Percentiles rank a stretch among this genome's conserved stretches.
Evolutionary conservation across 1,139 yeast genomes (phyloP).

Genomic region (Suhomyces guaymorum): DNA sequence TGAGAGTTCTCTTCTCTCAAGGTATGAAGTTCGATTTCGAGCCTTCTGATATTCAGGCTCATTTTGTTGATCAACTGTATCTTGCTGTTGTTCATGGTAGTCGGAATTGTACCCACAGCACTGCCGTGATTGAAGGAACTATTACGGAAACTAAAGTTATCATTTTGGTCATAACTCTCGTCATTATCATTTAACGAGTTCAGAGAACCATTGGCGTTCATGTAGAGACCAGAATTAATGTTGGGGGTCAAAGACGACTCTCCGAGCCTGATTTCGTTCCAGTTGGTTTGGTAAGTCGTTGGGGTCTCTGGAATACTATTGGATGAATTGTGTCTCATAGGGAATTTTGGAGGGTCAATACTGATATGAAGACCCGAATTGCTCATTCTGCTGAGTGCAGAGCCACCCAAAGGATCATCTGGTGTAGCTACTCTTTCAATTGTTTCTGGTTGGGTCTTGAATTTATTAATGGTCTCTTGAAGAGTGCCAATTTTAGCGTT

Average conservation of each 20-base stretch:
- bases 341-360: constrained; percentile 16
- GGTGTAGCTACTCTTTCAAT: too few relatives aligned
- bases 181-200: constrained; percentile 10
- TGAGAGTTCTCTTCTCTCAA: constrained; percentile 62
- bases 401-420: constrained; percentile 1
- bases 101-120: constrained; percentile 18
- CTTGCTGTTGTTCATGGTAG: constrained; percentile 21
- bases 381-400: constrained; percentile 4
- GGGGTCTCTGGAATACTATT: constrained; percentile 11
- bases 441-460: constrained; percentile 3
- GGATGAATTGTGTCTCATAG: constrained; percentile 8
- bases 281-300: constrained; percentile 5
- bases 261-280: constrained; percentile 31
- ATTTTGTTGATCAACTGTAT: constrained; percentile 71
- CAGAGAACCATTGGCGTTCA: constrained; percentile 15
- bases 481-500: constrained; percentile 29
- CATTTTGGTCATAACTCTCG: constrained; percentile 8
- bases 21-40: constrained; percentile 75
- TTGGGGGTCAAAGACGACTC: constrained; percentile 28
- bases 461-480: constrained; percentile 19
- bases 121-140: constrained; percentile 12
- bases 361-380: constrained; percentile 19
- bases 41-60: constrained; percentile 71
- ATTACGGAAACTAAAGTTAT: constrained; percentile 5
- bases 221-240: constrained; percentile 25